Evolutionary conservation across 2,329 filamentous ascomycete species (phyloP).

Genomic region (Trichophyton benhamiae): DNA sequence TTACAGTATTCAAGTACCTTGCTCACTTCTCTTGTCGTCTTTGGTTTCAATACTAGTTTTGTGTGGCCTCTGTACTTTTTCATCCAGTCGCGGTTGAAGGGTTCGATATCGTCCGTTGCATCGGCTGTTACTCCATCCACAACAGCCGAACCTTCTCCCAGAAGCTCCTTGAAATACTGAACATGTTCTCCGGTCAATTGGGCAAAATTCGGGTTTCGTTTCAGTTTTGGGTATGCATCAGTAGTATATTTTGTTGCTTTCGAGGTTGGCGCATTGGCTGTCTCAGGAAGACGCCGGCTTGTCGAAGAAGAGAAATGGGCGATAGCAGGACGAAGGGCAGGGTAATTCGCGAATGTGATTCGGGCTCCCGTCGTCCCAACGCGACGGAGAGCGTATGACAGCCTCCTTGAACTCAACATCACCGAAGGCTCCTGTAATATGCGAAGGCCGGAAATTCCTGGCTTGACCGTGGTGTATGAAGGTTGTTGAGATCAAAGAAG

Average conservation of each 20-base stretch:
- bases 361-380: not conserved
- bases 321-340: not conserved
- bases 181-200: constrained; percentile 67
- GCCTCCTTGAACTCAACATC: not conserved
- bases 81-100: constrained; percentile 98
- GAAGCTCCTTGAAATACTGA: constrained; percentile 64
- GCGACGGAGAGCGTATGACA: not conserved
- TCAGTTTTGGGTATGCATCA: constrained; percentile 65
- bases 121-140: constrained; percentile 71
- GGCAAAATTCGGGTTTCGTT: constrained; percentile 62
- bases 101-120: constrained; percentile 66
- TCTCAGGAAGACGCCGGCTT: not conserved
- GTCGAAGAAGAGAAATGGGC: not conserved
- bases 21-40: constrained; percentile 76
- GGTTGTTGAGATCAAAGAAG: not conserved
- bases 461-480: not conserved
- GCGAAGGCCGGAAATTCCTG: not conserved
- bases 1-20: constrained; percentile 91
- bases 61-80: constrained; percentile 91
- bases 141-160: constrained; percentile 66
- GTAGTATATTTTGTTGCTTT: constrained; percentile 58
- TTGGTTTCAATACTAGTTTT: constrained; percentile 74
- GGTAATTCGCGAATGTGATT: not conserved
- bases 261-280: constrained; percentile 4
- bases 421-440: not conserved